Conservation (phyloP, 2,329 filamentous ascomycete species). For the Arthroderma uncinatum region DNA sequence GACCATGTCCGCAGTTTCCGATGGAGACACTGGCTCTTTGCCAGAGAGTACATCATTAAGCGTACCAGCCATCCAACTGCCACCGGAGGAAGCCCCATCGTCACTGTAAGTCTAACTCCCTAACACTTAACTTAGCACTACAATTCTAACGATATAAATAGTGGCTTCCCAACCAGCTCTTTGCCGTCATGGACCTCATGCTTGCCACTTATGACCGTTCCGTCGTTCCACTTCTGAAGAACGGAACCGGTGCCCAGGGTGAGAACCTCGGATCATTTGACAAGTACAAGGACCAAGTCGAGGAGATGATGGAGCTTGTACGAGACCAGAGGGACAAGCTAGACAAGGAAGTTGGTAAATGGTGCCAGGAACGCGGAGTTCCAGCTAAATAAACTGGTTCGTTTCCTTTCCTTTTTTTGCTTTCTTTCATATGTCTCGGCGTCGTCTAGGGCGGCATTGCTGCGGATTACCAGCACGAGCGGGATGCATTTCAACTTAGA, state of each 20-base stretch:
- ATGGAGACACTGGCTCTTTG: constrained; percentile 41
- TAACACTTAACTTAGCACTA: background rate
- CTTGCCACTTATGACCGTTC: constrained; percentile 34
- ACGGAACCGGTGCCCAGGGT: constrained; percentile 13
- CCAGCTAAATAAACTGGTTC: background rate
- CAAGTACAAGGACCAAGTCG: constrained; percentile 21
- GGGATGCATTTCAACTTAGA: background rate
- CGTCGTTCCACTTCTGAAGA: constrained; percentile 26
- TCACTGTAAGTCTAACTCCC: constrained; percentile 28
- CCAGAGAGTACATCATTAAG: constrained; percentile 39
- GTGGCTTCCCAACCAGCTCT: constrained; percentile 40
- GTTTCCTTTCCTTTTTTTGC: background rate
- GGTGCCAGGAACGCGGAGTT: constrained; percentile 36
- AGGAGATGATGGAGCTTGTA: constrained; percentile 27
- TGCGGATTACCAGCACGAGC: background rate
- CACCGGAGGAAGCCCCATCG: constrained; percentile 40
- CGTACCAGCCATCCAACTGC: constrained; percentile 37
- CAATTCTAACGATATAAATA: constrained; percentile 22
- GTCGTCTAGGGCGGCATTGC: background rate
- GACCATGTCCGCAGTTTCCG: constrained; percentile 41
- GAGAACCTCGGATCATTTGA: constrained; percentile 19
- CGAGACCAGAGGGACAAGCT: constrained; percentile 29
- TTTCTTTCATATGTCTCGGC: background rate
- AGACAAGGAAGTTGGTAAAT: constrained; percentile 35
- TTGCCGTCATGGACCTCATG: constrained; percentile 37